Evolutionary conservation across 2,329 filamentous ascomycete genomes (phyloP), one percentile per base, ranked within the genome.

Genomic region (Trichoderma cornu-damae): DNA sequence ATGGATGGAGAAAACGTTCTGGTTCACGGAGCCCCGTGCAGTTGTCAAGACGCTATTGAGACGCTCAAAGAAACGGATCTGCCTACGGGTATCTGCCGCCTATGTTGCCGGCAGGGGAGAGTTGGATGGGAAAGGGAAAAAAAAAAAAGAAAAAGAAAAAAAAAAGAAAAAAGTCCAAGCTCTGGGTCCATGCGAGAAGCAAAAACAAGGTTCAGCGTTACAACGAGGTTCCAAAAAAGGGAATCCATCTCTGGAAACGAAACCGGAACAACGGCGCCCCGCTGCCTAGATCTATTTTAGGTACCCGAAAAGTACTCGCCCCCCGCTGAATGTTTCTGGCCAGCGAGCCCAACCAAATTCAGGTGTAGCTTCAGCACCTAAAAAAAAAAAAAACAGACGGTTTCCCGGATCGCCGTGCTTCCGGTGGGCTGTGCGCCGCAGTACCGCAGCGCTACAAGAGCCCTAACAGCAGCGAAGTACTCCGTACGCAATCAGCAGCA

Each of bases 261-360:
- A 20, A 16, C 6, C n/a, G 52, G 32, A 34, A 6, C 51, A 8
- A 12, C n/a, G 22, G 22, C 26, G 35, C 53, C 35, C 53, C 53
- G 35, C 53, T 44, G 18, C 53, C 37, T n/a, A 49, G 55, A 52
- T 58, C 57, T 58, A 58, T 54, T 58, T 54, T 43, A 53, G 57
- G 57, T 53, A 58, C 49, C n/a, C 57, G 48, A 49, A 58, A n/a
- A 48, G 57, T 53, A 58, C 26, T 50, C 49, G 9, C 24, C 22
- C 24, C n/a, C 56, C 56, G 56, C 42, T 53, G 51, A 28, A 38
- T 42, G 40, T 40, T 40, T 22, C 48, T 35, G 48, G 22, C n/a
- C n/a, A n/a, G n/a, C n/a, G n/a, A n/a, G n/a, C n/a, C n/a, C n/a
- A n/a, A n/a, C n/a, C n/a, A n/a, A n/a, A n/a, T n/a, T n/a, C n/a